Base-by-base conservation (phyloP, 805 yeast species). In the Ogataea degrootiae region DNA sequence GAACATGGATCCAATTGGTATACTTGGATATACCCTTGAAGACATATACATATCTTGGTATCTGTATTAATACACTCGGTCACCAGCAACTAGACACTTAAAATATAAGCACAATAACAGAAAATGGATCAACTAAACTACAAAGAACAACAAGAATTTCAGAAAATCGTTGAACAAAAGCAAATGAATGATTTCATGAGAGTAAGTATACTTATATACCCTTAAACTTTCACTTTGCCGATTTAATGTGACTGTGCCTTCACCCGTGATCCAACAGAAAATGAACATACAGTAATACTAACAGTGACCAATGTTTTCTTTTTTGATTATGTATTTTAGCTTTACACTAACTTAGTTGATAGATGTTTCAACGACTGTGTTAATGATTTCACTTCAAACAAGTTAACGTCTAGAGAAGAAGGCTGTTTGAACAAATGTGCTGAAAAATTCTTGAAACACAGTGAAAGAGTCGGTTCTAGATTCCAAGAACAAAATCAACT, bases 151-250 rank as follows among this genome's bases (percentile, higher is more conserved):
- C 97, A 90, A 72, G 92, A 90, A 61, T 92, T 92, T 72, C 96
- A 90, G 72, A 91, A 85, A 69, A 74, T 92, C 55, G 96, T 92
- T 55, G 99, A 92, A 74, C 91, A 87, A 68, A 92, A 92, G 77
- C 99, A 92, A 73, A 91, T 94, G 97, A 87, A 87, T 71, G 99
- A 92, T 70, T 94, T 92, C 84, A 92, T 94, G 98, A 85, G 94
- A 68, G 81, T 81, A 58, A 50, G 73, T 70, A 37, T 12, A 19
- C 21, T 19, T 19, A 2, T 19, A 19, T 19, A 3, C 21, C 21
- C 21, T 19, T 19, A 19, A 19, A 19, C 4, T 19, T 19, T 19
- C 21, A 19, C 21, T 19, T 19, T 19, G 21, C 21, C 21, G 4
- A 19, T 19, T 19, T 2, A 19, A 19, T 19, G 4, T 19, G 21